phyloP scores from a whole-genome alignment of 192 early-diverging fungal genomes.

The Entomortierella lignicola region DNA sequence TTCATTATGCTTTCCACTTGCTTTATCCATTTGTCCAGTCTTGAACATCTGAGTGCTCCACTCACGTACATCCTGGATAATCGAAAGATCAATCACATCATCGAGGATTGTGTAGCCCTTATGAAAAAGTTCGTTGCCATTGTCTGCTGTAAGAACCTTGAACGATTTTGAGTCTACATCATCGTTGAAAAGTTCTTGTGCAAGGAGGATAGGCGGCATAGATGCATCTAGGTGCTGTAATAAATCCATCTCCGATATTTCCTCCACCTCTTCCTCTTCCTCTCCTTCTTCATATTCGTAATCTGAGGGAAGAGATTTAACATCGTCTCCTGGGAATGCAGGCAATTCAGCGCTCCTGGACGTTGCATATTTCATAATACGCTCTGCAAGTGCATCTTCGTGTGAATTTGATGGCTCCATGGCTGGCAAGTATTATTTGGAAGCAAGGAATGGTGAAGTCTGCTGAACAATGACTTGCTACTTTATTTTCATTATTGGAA shows the following conservation, averaged over 20 bases:
- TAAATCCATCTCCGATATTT: constrained; percentile 64
- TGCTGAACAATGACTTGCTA: too few relatives aligned
- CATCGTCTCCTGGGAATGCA: constrained; percentile 61
- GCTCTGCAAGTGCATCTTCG: constrained; percentile 46
- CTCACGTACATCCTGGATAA: constrained; percentile 46
- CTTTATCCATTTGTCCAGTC: constrained; percentile 52
- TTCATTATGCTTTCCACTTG: constrained; percentile 47
- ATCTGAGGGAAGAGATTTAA: constrained; percentile 62
- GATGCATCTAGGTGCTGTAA: constrained; percentile 56
- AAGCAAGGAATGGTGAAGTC: background rate
- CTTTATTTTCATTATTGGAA: background rate
- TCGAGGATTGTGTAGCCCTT: constrained; percentile 57
- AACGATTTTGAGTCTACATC: constrained; percentile 50
- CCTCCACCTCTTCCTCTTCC: constrained; percentile 62
- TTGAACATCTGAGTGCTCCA: constrained; percentile 52
- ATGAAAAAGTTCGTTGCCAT: constrained; percentile 56
- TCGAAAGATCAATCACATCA: constrained; percentile 43
- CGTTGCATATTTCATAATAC: constrained; percentile 49
- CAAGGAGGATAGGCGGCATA: constrained; percentile 51
- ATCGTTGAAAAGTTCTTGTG: constrained; percentile 60
- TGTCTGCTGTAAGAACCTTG: constrained; percentile 44
- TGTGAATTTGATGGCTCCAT: constrained; percentile 40
- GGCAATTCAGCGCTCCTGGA: constrained; percentile 46
- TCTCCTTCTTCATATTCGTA: constrained; percentile 61
- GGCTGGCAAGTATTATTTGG: background rate